These are phyloP conservation scores for Hanseniaspora valbyensis DNA, from an alignment of 805 yeast genomes.

Conservation along the genomic window DNA sequence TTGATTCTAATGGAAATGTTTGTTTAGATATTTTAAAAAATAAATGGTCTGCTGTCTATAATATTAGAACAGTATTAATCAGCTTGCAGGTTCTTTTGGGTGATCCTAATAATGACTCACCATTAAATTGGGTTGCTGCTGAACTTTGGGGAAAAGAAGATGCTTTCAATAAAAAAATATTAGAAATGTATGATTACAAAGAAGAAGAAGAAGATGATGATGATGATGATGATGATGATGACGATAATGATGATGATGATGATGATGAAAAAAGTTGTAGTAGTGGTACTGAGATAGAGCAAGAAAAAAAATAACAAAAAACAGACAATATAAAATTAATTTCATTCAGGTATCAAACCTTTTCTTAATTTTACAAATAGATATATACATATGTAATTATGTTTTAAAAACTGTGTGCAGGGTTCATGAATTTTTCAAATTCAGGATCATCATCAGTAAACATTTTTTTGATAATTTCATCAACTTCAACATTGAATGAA, in stretches of 20 bases:
- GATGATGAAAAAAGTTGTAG: background rate
- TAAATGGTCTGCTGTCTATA: slow-evolving; percentile 54
- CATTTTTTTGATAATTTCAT: slow-evolving; percentile 28
- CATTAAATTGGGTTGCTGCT: slow-evolving; percentile 49
- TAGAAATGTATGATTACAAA: slow-evolving; percentile 18
- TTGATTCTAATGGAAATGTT: slow-evolving; percentile 53
- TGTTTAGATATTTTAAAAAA: slow-evolving; percentile 55
- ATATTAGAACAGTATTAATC: slow-evolving; percentile 48
- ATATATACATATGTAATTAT: background rate
- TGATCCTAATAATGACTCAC: slow-evolving; percentile 50
- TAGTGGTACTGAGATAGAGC: too few relatives aligned
- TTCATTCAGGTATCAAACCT: too few relatives aligned
- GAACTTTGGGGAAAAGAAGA: slow-evolving; percentile 39
- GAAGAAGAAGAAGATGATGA: slow-evolving; percentile 17
- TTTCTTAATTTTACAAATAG: background rate
- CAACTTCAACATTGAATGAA: slow-evolving; percentile 30
- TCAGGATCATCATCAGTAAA: slow-evolving; percentile 24
- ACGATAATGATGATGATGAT: background rate
- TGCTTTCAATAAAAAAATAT: slow-evolving; percentile 27
- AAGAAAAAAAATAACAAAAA: too few relatives aligned
- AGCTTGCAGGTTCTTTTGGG: slow-evolving; percentile 50
- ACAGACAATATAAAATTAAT: too few relatives aligned
- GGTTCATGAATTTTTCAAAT: slow-evolving; percentile 12
- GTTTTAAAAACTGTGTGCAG: slow-evolving; percentile 6
- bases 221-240: background rate